phyloP scores from a whole-genome alignment of 1,284 basidiomycete genomes.

The Cerrena zonata region DNA sequence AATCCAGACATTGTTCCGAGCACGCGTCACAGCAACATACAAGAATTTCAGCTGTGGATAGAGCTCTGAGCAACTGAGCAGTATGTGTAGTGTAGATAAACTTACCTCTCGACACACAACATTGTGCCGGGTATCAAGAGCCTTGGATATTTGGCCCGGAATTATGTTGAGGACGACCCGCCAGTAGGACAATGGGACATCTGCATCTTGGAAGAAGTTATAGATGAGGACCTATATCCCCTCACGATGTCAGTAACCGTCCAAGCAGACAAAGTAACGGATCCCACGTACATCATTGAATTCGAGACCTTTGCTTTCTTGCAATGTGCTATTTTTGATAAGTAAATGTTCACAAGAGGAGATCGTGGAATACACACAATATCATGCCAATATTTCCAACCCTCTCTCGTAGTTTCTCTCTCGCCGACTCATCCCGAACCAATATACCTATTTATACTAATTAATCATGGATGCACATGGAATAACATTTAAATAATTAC shows the following conservation, averaged over 20 bases:
- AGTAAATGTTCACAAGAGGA: background rate
- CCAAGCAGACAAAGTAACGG: background rate
- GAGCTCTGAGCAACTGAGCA: background rate
- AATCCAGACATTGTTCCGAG: slow-evolving; percentile 62
- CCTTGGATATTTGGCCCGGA: slow-evolving; percentile 51
- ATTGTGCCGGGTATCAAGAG: slow-evolving; percentile 47
- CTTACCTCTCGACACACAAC: slow-evolving; percentile 36
- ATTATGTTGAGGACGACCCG: slow-evolving; percentile 45
- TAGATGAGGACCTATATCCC: slow-evolving; percentile 59
- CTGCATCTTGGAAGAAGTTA: slow-evolving; percentile 66
- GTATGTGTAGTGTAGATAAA: background rate
- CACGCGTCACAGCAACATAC: slow-evolving; percentile 67
- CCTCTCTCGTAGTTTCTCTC: slow-evolving; percentile 37
- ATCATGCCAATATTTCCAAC: slow-evolving; percentile 54
- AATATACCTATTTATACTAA: slow-evolving; percentile 45
- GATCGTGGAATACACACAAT: slow-evolving; percentile 35
- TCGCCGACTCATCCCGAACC: slow-evolving; percentile 51
- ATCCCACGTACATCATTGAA: slow-evolving; percentile 54
- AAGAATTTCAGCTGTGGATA: slow-evolving; percentile 52
- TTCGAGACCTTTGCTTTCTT: slow-evolving; percentile 70
- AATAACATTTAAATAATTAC: slow-evolving; percentile 30
- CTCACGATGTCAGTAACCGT: background rate
- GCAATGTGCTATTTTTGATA: slow-evolving; percentile 52
- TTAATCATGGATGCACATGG: too few relatives aligned
- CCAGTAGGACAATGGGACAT: slow-evolving; percentile 48